A percentile compares a stretch with the other conserved stretches of the same genome.
Evolutionary conservation across 2,329 filamentous ascomycete species (phyloP).

Genomic region (Colletotrichum limetticola): DNA sequence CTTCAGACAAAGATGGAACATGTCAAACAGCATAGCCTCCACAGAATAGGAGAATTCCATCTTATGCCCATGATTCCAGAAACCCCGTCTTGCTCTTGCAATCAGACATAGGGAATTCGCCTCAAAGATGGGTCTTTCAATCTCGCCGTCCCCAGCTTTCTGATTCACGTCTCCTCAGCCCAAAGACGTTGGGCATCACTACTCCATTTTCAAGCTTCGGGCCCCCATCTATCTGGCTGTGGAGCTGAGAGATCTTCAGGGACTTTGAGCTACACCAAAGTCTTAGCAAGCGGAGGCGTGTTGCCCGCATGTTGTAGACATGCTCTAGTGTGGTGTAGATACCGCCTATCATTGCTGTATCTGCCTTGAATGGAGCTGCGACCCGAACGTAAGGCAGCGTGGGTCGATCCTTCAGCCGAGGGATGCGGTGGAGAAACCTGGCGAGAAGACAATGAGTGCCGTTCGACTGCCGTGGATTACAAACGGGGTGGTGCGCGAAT

Average conservation of each 20-base stretch:
- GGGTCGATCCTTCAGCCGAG: constrained; percentile 9
- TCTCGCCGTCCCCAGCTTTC: background rate
- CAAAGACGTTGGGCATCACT: background rate
- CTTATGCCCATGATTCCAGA: background rate
- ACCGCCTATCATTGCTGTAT: background rate
- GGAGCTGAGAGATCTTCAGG: background rate
- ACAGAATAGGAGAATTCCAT: background rate
- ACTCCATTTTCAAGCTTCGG: background rate
- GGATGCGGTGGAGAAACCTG: background rate
- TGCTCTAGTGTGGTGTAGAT: too few relatives aligned
- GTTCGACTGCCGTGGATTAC: background rate
- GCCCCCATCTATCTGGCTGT: background rate
- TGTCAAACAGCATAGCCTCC: background rate
- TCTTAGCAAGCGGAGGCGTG: background rate
- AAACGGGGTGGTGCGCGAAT: too few relatives aligned
- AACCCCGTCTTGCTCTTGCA: background rate
- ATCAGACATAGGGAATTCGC: background rate
- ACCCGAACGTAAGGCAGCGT: constrained; percentile 18
- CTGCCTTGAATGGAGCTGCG: constrained; percentile 2
- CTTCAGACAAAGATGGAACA: background rate
- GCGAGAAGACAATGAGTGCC: background rate
- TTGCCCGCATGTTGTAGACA: background rate
- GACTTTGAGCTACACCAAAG: background rate
- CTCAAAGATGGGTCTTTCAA: constrained; percentile 1
- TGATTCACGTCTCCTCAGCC: background rate